Percentiles rank a stretch among this genome's conserved stretches.
These are phyloP conservation scores for Hypholoma fasciculare DNA, from an alignment of 768 basidiomycete species.

Conservation along the genomic window DNA sequence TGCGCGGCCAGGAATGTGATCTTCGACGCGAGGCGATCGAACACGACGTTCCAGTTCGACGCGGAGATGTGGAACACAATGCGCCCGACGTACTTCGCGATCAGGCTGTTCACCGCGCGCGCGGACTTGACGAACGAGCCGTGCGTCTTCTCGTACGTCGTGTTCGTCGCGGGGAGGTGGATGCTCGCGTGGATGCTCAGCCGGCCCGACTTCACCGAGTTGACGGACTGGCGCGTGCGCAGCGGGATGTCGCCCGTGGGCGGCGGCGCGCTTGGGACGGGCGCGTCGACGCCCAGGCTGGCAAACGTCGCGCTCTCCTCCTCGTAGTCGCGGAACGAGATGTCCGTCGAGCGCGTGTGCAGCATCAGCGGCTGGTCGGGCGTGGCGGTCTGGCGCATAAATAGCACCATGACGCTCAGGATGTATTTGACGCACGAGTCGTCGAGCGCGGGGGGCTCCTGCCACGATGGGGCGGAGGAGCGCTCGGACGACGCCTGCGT, in stretches of 20 bases:
- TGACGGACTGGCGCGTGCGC: constrained; percentile 43
- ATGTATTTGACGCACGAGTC: constrained; percentile 82
- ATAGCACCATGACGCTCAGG: constrained; percentile 80
- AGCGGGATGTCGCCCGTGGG: constrained; percentile 18
- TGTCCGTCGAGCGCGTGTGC: constrained; percentile 57
- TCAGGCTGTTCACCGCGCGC: constrained; percentile 56
- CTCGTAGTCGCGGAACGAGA: constrained; percentile 75
- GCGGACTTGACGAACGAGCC: constrained; percentile 57
- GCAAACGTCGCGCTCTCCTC: constrained; percentile 28
- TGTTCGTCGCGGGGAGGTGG: constrained; percentile 36
- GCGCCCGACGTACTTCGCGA: constrained; percentile 72
- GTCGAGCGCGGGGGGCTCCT: constrained; percentile 74
- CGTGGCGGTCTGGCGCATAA: constrained; percentile 69
- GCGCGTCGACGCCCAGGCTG: background rate
- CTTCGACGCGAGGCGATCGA: constrained; percentile 65
- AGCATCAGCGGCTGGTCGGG: constrained; percentile 55
- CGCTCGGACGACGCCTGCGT: constrained; percentile 44
- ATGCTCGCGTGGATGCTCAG: constrained; percentile 40
- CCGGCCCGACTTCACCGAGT: constrained; percentile 36
- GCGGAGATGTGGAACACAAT: constrained; percentile 87
- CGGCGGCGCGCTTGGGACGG: background rate
- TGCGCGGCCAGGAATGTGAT: constrained; percentile 61
- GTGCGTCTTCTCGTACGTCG: constrained; percentile 62
- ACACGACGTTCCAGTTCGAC: constrained; percentile 83
- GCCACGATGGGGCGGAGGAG: constrained; percentile 42